A percentile compares a stretch with the other conserved stretches of the same genome.
phyloP scores from a whole-genome alignment of 2,329 filamentous ascomycete species.

The Epichloe sylvatica region DNA sequence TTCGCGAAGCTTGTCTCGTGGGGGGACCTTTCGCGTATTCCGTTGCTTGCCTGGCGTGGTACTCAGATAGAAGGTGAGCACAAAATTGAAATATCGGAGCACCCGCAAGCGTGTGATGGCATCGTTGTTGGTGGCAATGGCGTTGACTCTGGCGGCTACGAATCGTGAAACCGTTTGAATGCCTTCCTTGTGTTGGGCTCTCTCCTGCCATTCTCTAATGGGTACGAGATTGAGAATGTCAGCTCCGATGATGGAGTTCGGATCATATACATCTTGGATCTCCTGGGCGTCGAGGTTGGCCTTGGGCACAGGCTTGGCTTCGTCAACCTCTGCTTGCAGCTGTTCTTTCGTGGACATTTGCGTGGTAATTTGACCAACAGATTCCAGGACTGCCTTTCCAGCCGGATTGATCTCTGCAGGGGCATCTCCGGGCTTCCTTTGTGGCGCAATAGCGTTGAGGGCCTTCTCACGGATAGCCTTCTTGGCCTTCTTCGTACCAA shows the following conservation, averaged over 20 bases:
- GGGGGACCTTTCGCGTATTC: slow-evolving; percentile 40
- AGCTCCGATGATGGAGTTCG: slow-evolving; percentile 49
- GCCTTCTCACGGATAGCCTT: slow-evolving; percentile 58
- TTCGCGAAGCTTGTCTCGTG: slow-evolving; percentile 46
- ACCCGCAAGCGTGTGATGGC: slow-evolving; percentile 40
- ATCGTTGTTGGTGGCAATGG: slow-evolving; percentile 38
- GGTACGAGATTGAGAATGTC: slow-evolving; percentile 54
- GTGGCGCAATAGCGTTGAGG: slow-evolving; percentile 53
- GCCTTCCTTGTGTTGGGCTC: slow-evolving; percentile 42
- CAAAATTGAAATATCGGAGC: slow-evolving; percentile 45
- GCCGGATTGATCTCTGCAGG: slow-evolving; percentile 40
- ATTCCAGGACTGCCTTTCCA: slow-evolving; percentile 46
- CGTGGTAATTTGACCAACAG: slow-evolving; percentile 46
- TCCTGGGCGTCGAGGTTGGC: slow-evolving; percentile 53
- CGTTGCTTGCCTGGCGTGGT: slow-evolving; percentile 32
- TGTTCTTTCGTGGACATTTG: slow-evolving; percentile 55
- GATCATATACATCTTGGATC: slow-evolving; percentile 60
- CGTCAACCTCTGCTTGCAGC: slow-evolving; percentile 49
- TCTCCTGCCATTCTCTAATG: slow-evolving; percentile 62
- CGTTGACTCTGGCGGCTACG: slow-evolving; percentile 48
- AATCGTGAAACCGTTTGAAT: slow-evolving; percentile 47
- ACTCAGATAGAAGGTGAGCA: slow-evolving; percentile 38
- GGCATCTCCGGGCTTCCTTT: slow-evolving; percentile 20
- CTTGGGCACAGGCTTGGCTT: slow-evolving; percentile 57
- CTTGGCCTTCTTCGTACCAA: slow-evolving; percentile 76